phyloP scores from a whole-genome alignment of 2,329 filamentous ascomycete genomes.

The Hymenoscyphus albidus region DNA sequence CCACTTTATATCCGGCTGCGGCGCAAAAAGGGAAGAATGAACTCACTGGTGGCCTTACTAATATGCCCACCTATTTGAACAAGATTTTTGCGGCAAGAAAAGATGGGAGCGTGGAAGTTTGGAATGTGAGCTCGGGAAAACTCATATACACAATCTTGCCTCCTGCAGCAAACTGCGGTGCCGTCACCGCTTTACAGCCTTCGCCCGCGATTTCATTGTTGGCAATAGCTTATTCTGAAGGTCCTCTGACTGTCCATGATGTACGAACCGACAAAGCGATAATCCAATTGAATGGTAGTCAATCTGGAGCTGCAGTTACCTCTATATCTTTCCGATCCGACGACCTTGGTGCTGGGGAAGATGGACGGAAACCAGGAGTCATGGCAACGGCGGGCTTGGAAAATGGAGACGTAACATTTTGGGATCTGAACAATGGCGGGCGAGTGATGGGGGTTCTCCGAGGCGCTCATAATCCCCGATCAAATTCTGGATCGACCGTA shows the following conservation, averaged over 20 bases:
- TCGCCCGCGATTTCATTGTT: constrained; percentile 80
- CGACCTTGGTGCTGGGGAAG: constrained; percentile 79
- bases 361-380: constrained; percentile 80
- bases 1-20: constrained; percentile 63
- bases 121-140: constrained; percentile 92
- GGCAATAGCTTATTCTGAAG: constrained; percentile 81
- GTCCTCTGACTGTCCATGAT: constrained; percentile 76
- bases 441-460: constrained; percentile 82
- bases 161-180: constrained; percentile 65
- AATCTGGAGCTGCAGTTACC: constrained; percentile 63
- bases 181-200: constrained; percentile 83
- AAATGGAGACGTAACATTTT: constrained; percentile 88
- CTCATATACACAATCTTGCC: constrained; percentile 87
- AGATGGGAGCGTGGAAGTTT: constrained; percentile 91
- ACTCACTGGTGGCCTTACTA: constrained; percentile 75
- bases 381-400: constrained; percentile 84
- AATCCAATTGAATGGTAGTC: constrained; percentile 64
- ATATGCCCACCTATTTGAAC: constrained; percentile 92
- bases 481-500: constrained; percentile 47
- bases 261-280: constrained; percentile 72
- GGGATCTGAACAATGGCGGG: constrained; percentile 89
- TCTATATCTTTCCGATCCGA: constrained; percentile 90
- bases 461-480: constrained; percentile 78
- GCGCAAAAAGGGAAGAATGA: constrained; percentile 56
- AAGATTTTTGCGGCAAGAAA: constrained; percentile 86